Evolutionary conservation across 2,329 filamentous ascomycete genomes (phyloP), one percentile per base, ranked within the genome.

Genomic region (Fusarium pininemorale): DNA sequence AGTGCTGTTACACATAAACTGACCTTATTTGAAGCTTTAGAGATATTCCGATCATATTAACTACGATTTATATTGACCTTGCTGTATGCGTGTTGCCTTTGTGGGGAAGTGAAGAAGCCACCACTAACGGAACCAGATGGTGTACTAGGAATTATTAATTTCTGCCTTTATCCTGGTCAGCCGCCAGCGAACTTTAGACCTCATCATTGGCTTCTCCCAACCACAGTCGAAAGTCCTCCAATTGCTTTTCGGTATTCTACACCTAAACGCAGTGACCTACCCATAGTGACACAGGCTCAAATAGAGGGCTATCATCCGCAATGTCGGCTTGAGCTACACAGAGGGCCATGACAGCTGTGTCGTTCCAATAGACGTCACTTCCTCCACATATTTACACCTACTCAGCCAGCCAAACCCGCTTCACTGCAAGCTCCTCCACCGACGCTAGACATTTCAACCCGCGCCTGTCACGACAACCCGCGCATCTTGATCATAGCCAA

Each of bases 361-460:
- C 76, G 70, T 67, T 69, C 60, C 69, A 76, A 70, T 72, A 78
- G 69, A 79, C 78, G 75, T 75, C 78, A 77, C 76, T 69, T 70
- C 64, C 77, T 72, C 74, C 75, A 70, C 78, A 73, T 69, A 57
- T 58, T 69, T 72, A 45, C 64, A 66, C 30, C 50, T 37, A 26
- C 30, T 37, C 32, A 35, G 38, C 65, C 64, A 75, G 66, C 72
- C 70, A 66, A 62, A 75, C 63, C 63, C 63, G 66, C 60, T 62
- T 68, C 70, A 57, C 70, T 59, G 63, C 77, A 53, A 75, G 75
- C 75, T 79, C 72, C 66, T 79, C 72, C 63, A 47, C 63, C 67
- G 74, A 65, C 76, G 68, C 77, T 71, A 77, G 72, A 57, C 64
- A 71, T 70, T 54, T 61, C 71, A 70, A 72, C 60, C 69, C 68